Base-by-base conservation (phyloP, 345 rosid genomes). In the Cardamine occulta region DNA sequence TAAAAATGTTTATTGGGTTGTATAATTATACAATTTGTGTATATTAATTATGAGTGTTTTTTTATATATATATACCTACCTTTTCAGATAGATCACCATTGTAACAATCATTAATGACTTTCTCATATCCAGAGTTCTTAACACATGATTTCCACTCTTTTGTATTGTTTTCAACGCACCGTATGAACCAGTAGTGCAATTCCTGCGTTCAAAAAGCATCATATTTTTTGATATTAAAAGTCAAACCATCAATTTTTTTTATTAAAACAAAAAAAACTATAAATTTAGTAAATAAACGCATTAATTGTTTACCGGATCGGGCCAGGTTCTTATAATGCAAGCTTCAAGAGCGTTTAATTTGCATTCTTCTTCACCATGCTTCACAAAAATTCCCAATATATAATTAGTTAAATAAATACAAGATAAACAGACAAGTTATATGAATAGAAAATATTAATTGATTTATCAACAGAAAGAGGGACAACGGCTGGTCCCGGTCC, bases 341-440 rank as follows among this genome's bases (percentile, higher is more conserved):
- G 97, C 94, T 32, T 91, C 87, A 14, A 89, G 79, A 1, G 82
- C 72, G 44, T 88, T 91, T 10, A 91, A 73, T 48, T 82, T 81
- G 71, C 95, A 91, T 76, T 91, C 97, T 57, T 86, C 85, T 51
- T 83, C 82, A 11, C 95, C 97, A 53, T 89, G 97, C 95, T 89
- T 80, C 65, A 61, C 39, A 60, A 75, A 53, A 59, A 7, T 5
- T 17, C 12, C 47, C 31, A 35, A 37, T n/a, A 11, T 1, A 34
- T 34, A 2, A 34, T 51, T 35, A 23, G 10, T 37, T 37, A 6
- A 26, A 6, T 26, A 5, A 19, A 12, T 12, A 65, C 14, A 54
- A 10, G 11, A 63, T 28, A 31, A 19, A 19, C 15, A 39, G 11
- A 56, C 5, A 28, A 40, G 4, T 40, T 18, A 14, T 62, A 42